Evolutionary conservation across 2,329 filamentous ascomycete genomes (phyloP), one percentile per base, ranked within the genome.

Genomic region (Sarocladium oryzae): DNA sequence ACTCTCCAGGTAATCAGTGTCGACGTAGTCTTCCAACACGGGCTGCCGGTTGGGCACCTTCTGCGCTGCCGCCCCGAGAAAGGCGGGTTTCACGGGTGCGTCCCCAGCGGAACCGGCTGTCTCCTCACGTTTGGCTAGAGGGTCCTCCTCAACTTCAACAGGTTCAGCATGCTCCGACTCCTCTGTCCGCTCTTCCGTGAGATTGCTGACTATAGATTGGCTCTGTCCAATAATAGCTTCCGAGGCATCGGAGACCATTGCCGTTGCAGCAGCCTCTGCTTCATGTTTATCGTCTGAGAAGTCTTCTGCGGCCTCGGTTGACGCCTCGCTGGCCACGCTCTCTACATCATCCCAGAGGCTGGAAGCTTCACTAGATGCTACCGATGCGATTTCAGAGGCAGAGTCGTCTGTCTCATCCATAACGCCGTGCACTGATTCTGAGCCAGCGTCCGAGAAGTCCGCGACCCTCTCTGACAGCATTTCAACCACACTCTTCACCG

Each of bases 61-160:
- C 54, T 78, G 73, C 2, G 77, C 77, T 1, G 71, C 73, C 15
- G 73, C 76, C 45, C 77, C 77, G 30, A 80, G 70, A 35, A 77
- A 65, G 6, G 68, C 74, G 4, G 73, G 67, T 57, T 76, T 77
- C 45, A 78, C 63, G 4, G 63, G 57, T 2, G 66, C 64, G 1
- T 66, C 61, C 3, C 52, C 46, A 30, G 32, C 21, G 6, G 57
- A 57, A 0, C 56, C 49, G 15, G 58, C 56, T 2, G 56, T 60
- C 46, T 63, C 59, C 2, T 61, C 58, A 15, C 58, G 56, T 16
- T 57, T 54, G 10, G 52, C 52, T 16, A 56, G 32, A n/a, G 52
- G 53, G 15, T 60, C 58, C 20, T 63, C 57, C n/a, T 61, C 56
- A 13, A 60, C 56, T 28, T 60, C 62, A 4, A 60, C 52, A 4